phyloP scores from a whole-genome alignment of 1,284 basidiomycete genomes.

The Vanrija pseudolonga region DNA sequence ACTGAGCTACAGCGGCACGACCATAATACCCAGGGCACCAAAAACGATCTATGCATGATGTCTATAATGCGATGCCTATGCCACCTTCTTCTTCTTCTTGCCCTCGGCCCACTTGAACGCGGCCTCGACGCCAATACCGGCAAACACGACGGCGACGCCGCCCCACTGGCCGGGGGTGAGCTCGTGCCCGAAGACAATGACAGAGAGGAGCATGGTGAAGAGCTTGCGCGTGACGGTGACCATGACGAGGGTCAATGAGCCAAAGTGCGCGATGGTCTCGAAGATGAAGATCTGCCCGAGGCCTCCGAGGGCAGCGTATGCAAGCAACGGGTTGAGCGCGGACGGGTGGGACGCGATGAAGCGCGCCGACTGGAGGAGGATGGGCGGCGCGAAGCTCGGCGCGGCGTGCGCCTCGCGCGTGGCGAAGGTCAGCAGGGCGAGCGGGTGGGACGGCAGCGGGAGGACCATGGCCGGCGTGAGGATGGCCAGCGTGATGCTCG shows the following conservation, averaged over 20 bases:
- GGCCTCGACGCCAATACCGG: slow-evolving; percentile 89
- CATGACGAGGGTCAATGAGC: slow-evolving; percentile 86
- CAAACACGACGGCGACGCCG: slow-evolving; percentile 85
- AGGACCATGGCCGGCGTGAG: slow-evolving; percentile 61
- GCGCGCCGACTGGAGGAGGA: slow-evolving; percentile 64
- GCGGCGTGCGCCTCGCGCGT: background rate
- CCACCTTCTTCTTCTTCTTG: slow-evolving; percentile 4
- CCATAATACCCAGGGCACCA: too few relatives aligned
- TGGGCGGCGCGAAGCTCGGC: slow-evolving; percentile 50
- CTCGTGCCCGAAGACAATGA: slow-evolving; percentile 85
- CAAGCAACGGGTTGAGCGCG: slow-evolving; percentile 69
- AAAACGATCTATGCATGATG: too few relatives aligned
- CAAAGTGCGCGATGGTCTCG: slow-evolving; percentile 94
- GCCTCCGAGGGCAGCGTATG: slow-evolving; percentile 87
- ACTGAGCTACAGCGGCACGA: too few relatives aligned
- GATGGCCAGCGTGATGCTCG: slow-evolving; percentile 61
- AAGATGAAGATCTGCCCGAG: slow-evolving; percentile 97
- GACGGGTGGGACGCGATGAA: slow-evolving; percentile 79
- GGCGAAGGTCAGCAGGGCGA: slow-evolving; percentile 42
- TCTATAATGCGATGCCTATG: background rate
- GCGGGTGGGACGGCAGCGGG: slow-evolving; percentile 53
- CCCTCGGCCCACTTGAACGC: slow-evolving; percentile 61
- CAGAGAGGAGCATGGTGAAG: slow-evolving; percentile 96
- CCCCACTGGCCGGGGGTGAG: slow-evolving; percentile 84
- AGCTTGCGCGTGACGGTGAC: slow-evolving; percentile 96